phyloP scores from a whole-genome alignment of 306 rosid genomes.

The Geum urbanum region DNA sequence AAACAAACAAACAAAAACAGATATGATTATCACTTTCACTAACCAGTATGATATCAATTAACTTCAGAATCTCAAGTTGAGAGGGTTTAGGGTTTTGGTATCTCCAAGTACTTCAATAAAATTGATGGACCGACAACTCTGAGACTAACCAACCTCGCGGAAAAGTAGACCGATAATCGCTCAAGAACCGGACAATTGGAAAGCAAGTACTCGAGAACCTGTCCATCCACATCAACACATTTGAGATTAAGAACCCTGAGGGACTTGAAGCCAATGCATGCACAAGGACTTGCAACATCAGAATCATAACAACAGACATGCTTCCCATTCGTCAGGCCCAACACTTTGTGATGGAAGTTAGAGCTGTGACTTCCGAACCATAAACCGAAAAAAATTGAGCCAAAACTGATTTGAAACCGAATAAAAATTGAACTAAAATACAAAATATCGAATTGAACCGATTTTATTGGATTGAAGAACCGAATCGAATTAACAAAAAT shows the following conservation, averaged over 20 bases:
- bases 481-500: too few species aligned
- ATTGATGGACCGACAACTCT: constrained; percentile 12
- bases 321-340: neutral
- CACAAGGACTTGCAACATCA: neutral
- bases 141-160: neutral
- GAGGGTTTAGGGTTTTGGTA: neutral
- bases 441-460: too few species aligned
- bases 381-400: too few species aligned
- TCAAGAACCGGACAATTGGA: constrained; percentile 12
- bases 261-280: constrained; percentile 19
- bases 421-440: too few species aligned
- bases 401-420: too few species aligned
- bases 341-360: neutral
- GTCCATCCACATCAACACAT: constrained; percentile 10
- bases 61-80: constrained; percentile 16
- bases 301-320: constrained; percentile 8
- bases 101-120: constrained; percentile 9
- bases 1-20: neutral
- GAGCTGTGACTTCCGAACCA: too few species aligned
- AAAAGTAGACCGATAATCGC: neutral
- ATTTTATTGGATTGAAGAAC: too few species aligned
- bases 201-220: constrained; percentile 3
- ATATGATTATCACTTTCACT: neutral
- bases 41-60: constrained; percentile 6
- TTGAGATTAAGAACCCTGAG: constrained; percentile 7